Percentiles rank a stretch among this genome's conserved stretches.
Conservation (phyloP, 805 yeast genomes). For the Yamadazyma kitorensis region DNA sequence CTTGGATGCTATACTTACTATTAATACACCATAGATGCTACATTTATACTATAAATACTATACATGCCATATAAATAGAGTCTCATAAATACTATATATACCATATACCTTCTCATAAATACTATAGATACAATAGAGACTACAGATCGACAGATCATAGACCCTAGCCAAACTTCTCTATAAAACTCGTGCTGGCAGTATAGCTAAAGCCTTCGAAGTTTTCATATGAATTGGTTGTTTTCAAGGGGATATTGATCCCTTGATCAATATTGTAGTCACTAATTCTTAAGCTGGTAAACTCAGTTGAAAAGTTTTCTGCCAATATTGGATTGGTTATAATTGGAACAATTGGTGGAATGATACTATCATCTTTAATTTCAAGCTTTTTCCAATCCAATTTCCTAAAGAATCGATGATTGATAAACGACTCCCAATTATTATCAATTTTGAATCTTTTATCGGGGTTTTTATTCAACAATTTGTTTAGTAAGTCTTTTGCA, state of each 20-base stretch:
- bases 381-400: conserved; percentile 36
- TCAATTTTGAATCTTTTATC: conserved; percentile 37
- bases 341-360: conserved; percentile 41
- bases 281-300: conserved; percentile 44
- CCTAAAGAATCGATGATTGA: conserved; percentile 38
- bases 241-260: conserved; percentile 9
- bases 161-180: conserved; percentile 17
- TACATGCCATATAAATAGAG: too few species aligned
- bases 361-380: conserved; percentile 21
- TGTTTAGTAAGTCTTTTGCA: conserved; percentile 40
- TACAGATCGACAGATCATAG: too few species aligned
- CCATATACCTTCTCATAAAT: too few species aligned
- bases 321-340: conserved; percentile 42
- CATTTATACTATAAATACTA: too few species aligned
- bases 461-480: conserved; percentile 37
- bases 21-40: background rate
- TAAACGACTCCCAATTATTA: conserved; percentile 28
- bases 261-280: conserved; percentile 22
- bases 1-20: background rate
- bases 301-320: conserved; percentile 44
- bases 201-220: conserved; percentile 30
- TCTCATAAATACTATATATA: too few species aligned
- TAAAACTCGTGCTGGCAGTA: conserved; percentile 30
- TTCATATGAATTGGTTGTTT: background rate
- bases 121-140: too few species aligned